Percentiles rank a stretch among this genome's conserved stretches.
These are phyloP conservation scores for Chrysanthemum makinoi DNA, from an alignment of 129 eudicot genomes.

Conservation along the genomic window DNA sequence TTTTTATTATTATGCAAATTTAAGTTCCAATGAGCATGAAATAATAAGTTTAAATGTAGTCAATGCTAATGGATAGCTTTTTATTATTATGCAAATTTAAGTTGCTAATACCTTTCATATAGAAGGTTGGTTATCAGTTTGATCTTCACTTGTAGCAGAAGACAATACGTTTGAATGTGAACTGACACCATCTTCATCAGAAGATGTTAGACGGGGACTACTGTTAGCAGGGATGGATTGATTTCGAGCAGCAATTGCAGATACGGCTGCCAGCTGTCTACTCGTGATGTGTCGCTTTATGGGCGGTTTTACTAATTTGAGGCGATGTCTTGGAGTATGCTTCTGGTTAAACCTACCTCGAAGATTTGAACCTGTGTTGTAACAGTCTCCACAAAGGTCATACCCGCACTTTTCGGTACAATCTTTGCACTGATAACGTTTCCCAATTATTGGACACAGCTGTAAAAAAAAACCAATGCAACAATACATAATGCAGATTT, in stretches of 20 bases:
- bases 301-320: slow-evolving; percentile 37
- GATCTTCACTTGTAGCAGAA: slow-evolving; percentile 24
- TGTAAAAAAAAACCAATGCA: slow-evolving; percentile 26
- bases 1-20: too few species aligned
- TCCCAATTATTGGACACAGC: slow-evolving; percentile 75
- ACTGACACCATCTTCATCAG: slow-evolving; percentile 28
- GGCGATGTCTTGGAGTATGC: slow-evolving; percentile 60
- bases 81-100: background rate
- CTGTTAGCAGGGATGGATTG: slow-evolving; percentile 9
- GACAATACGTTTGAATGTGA: too few species aligned
- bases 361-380: slow-evolving; percentile 44
- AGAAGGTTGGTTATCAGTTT: slow-evolving; percentile 21
- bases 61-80: too few species aligned
- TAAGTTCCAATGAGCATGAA: too few species aligned
- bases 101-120: slow-evolving; percentile 18
- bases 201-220: slow-evolving; percentile 16
- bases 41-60: too few species aligned
- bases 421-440: slow-evolving; percentile 65
- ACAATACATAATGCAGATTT: background rate
- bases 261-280: slow-evolving; percentile 30
- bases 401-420: slow-evolving; percentile 56
- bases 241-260: slow-evolving; percentile 21
- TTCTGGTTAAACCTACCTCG: slow-evolving; percentile 76
- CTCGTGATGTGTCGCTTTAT: slow-evolving; percentile 26
- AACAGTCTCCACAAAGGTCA: slow-evolving; percentile 72